Percentiles rank a stretch among this genome's conserved stretches.
These are phyloP conservation scores for Trametes punicea DNA, from an alignment of 768 basidiomycete species.

Conservation along the genomic window DNA sequence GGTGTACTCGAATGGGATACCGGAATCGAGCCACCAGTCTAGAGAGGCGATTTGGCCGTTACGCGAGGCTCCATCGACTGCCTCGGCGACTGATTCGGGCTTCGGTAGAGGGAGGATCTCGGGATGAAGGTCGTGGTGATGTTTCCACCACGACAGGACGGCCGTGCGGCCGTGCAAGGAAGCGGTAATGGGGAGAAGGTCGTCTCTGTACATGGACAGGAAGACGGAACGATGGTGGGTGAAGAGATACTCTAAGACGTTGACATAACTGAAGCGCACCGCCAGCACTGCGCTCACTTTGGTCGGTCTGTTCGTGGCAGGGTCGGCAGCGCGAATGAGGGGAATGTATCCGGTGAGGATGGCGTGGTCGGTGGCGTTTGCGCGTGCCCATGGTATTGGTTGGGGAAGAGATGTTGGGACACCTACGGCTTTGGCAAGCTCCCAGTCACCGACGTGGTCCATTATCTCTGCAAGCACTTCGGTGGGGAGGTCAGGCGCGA, in stretches of 20 bases:
- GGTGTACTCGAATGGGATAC: conserved; percentile 67
- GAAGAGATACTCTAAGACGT: conserved; percentile 72
- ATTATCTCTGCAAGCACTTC: conserved; percentile 77
- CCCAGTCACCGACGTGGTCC: conserved; percentile 81
- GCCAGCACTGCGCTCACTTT: conserved; percentile 63
- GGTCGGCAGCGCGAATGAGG: conserved; percentile 58
- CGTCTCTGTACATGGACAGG: conserved; percentile 57
- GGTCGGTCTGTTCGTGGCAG: conserved; percentile 56
- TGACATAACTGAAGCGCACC: conserved; percentile 72
- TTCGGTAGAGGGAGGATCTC: conserved; percentile 56
- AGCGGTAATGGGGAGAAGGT: conserved; percentile 74
- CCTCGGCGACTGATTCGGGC: conserved; percentile 55
- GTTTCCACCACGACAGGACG: conserved; percentile 83
- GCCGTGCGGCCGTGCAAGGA: conserved; percentile 68
- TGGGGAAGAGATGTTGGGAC: conserved; percentile 64
- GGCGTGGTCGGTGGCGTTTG: conserved; percentile 65
- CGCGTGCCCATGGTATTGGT: conserved; percentile 70
- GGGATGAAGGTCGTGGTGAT: conserved; percentile 56
- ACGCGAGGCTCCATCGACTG: conserved; percentile 76
- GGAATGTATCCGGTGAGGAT: conserved; percentile 64
- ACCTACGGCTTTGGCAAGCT: conserved; percentile 73
- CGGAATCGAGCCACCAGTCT: conserved; percentile 79
- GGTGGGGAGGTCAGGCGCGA: conserved; percentile 60
- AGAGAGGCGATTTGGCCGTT: conserved; percentile 72
- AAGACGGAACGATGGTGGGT: conserved; percentile 64